Conservation (phyloP, 306 rosid species). For the Sphenostylis stenocarpa region DNA sequence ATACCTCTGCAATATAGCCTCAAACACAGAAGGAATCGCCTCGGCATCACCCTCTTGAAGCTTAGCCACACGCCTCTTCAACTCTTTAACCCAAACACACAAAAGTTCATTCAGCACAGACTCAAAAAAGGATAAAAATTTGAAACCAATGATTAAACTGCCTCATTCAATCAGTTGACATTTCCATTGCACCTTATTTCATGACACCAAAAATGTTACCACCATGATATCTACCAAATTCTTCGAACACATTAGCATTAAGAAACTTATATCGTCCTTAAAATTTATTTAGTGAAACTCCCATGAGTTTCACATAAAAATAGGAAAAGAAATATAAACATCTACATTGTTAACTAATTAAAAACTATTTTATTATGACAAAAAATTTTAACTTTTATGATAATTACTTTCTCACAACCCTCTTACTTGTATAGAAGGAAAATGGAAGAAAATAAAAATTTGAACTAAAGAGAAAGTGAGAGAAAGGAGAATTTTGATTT, state of each 20-base stretch:
- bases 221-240: background rate
- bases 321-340: background rate
- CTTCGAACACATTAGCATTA: background rate
- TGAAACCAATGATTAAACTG: background rate
- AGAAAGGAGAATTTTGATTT: background rate
- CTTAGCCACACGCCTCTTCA: constrained; percentile 58
- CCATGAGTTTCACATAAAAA: background rate
- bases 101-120: background rate
- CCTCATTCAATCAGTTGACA: background rate
- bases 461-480: too few relatives aligned
- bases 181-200: background rate
- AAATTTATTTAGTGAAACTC: background rate
- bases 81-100: constrained; percentile 41
- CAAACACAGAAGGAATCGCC: constrained; percentile 67
- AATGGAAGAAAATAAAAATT: too few relatives aligned
- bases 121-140: background rate
- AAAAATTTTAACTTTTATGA: too few relatives aligned
- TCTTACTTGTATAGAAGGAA: too few relatives aligned
- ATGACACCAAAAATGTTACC: background rate
- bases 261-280: background rate
- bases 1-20: constrained; percentile 67
- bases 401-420: too few relatives aligned
- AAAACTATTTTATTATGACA: too few relatives aligned
- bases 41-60: constrained; percentile 57
- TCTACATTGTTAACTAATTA: background rate